Evolutionary conservation across 2,329 filamentous ascomycete genomes (phyloP).

Genomic region (Colletotrichum kahawae): DNA sequence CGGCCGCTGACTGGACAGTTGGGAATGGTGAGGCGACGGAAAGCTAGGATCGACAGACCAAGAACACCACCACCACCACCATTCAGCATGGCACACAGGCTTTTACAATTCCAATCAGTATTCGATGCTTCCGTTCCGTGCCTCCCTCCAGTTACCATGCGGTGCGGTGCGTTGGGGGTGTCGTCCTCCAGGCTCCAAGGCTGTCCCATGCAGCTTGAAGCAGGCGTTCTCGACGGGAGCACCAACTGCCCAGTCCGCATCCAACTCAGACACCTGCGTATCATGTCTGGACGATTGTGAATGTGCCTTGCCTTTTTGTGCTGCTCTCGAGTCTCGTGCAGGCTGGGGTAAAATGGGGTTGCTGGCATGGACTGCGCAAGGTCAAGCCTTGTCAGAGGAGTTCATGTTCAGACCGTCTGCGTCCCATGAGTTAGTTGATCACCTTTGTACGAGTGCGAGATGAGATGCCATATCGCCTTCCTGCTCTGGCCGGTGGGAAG

Average conservation of each 20-base stretch:
- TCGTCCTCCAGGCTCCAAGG: background rate
- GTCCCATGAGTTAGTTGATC: background rate
- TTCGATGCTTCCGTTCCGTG: background rate
- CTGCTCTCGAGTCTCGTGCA: background rate
- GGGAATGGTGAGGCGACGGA: background rate
- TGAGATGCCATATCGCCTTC: background rate
- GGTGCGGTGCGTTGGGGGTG: background rate
- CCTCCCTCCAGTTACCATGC: background rate
- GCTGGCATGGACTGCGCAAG: background rate
- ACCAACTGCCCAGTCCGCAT: background rate
- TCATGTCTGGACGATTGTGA: constrained; percentile 2
- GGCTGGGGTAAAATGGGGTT: background rate
- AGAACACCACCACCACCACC: background rate
- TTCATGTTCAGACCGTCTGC: constrained; percentile 15
- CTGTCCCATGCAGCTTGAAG: constrained; percentile 10
- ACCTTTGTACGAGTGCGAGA: background rate
- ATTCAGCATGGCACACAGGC: background rate
- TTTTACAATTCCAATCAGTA: background rate
- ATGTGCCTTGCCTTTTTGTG: background rate
- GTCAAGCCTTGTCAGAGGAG: background rate
- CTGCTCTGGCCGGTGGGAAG: background rate
- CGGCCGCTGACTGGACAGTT: background rate
- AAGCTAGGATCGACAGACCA: background rate
- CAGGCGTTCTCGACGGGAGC: background rate
- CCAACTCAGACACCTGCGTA: constrained; percentile 1